Conservation (phyloP, 495 filamentous ascomycete species). For the Penicillium argentinense region DNA sequence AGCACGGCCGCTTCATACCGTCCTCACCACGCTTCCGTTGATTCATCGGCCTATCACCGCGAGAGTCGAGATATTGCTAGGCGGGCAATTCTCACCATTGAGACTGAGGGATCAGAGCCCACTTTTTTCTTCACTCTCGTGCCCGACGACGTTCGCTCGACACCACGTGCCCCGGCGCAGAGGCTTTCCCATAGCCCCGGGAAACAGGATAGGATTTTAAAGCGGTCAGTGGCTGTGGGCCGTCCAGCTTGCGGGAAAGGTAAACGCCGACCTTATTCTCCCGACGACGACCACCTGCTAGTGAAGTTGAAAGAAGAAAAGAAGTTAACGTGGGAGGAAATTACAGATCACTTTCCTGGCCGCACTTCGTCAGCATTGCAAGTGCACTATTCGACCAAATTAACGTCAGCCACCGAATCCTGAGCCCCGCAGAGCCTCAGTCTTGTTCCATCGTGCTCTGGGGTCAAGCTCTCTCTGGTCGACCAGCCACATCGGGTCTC, state of each 20-base stretch:
- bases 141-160: constrained; percentile 2
- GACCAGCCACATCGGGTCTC: no score
- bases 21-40: background rate
- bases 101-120: constrained; percentile 2
- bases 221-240: background rate
- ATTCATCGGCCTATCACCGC: background rate
- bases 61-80: background rate
- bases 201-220: background rate
- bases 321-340: constrained; percentile 11
- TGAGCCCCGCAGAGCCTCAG: no score
- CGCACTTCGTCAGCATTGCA: constrained; percentile 10
- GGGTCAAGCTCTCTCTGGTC: no score
- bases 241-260: background rate
- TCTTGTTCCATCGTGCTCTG: no score
- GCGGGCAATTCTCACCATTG: constrained; percentile 5
- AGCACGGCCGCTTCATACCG: background rate
- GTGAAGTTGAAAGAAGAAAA: constrained; percentile 17
- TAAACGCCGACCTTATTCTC: constrained; percentile 9
- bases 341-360: constrained; percentile 11
- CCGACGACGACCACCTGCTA: constrained; percentile 11
- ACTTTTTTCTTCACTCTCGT: constrained; percentile 7
- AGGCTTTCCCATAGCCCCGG: background rate
- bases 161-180: background rate
- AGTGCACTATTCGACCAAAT: constrained; percentile 18
- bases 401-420: no score